phyloP scores from a whole-genome alignment of 78 protist species.

The Anaeramoeba flamelloides region DNA sequence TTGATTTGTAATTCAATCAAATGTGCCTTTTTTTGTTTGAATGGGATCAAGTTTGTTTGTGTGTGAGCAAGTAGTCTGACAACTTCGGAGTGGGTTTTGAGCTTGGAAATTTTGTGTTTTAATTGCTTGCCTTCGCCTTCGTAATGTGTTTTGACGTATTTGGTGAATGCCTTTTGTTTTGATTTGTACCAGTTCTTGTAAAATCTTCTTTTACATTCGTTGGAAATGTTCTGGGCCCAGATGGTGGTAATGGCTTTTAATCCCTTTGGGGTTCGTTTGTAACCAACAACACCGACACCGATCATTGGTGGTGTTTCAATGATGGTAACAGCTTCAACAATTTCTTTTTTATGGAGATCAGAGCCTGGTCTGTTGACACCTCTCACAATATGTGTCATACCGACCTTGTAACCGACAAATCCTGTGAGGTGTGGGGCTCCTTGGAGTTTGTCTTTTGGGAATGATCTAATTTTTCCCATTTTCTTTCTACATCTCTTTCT shows the following conservation, averaged over 20 bases:
- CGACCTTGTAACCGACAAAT: conserved; percentile 99
- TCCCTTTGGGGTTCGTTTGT: conserved; percentile 80
- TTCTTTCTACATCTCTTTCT: conserved; percentile 76
- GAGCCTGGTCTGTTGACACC: conserved; percentile 84
- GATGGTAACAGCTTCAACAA: conserved; percentile 97
- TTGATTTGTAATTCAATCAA: conserved; percentile 97
- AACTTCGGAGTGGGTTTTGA: conserved; percentile 79
- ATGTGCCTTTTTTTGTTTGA: conserved; percentile 95
- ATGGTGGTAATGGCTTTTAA: conserved; percentile 93
- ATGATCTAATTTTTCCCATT: conserved; percentile 71
- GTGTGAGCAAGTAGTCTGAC: conserved; percentile 98
- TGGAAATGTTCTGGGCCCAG: conserved; percentile 87
- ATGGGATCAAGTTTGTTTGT: conserved; percentile 54
- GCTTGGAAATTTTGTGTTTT: conserved; percentile 51
- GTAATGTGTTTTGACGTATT: conserved; percentile 52
- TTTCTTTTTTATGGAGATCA: conserved; percentile 96
- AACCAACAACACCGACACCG: conserved; percentile 97
- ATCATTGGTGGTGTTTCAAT: conserved; percentile 96
- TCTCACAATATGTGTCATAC: conserved; percentile 99
- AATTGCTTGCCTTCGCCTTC: conserved; percentile 47
- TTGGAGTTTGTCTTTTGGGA: conserved; percentile 94
- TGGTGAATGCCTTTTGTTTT: conserved; percentile 93
- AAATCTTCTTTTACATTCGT: conserved; percentile 64
- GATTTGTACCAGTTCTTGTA: conserved; percentile 91
- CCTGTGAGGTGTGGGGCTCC: conserved; percentile 93